phyloP scores from a whole-genome alignment of 768 basidiomycete species.

The Leccinum fibrillosum region DNA sequence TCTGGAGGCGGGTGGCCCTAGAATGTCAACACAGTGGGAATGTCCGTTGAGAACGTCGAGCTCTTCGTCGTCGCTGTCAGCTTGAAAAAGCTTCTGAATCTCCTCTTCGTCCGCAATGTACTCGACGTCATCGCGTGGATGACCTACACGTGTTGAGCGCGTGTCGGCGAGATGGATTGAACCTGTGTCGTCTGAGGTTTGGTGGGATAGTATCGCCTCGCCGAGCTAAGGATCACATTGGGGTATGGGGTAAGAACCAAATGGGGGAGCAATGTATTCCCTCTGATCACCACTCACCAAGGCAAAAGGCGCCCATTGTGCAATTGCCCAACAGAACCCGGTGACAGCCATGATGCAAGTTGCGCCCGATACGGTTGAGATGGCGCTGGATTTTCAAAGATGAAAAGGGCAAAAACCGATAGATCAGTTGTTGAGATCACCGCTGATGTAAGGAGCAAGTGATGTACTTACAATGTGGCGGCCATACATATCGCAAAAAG shows the following conservation, averaged over 20 bases:
- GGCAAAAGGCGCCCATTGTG: slow-evolving; percentile 91
- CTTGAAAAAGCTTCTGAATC: slow-evolving; percentile 19
- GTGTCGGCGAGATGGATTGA: slow-evolving; percentile 41
- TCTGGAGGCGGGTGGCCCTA: slow-evolving; percentile 1
- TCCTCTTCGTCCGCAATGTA: slow-evolving; percentile 25
- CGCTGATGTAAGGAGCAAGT: slow-evolving; percentile 6
- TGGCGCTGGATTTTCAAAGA: slow-evolving; percentile 50
- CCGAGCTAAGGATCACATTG: slow-evolving; percentile 52
- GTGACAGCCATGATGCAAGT: slow-evolving; percentile 73
- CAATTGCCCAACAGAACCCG: slow-evolving; percentile 92
- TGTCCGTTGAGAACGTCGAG: slow-evolving; percentile 1
- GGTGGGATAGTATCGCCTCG: slow-evolving; percentile 77
- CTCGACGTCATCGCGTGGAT: slow-evolving; percentile 16
- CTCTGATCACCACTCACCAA: slow-evolving; percentile 48
- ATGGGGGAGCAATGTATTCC: not conserved
- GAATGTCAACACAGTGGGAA: not conserved
- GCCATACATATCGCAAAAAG: slow-evolving; percentile 78
- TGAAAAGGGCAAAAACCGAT: slow-evolving; percentile 4
- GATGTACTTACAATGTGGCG: slow-evolving; percentile 69
- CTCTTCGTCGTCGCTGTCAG: slow-evolving; percentile 22
- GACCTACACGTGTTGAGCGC: slow-evolving; percentile 16
- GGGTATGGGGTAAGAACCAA: slow-evolving; percentile 18
- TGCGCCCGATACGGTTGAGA: slow-evolving; percentile 63
- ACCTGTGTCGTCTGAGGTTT: slow-evolving; percentile 33
- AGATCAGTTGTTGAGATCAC: slow-evolving; percentile 14